Base-by-base conservation (phyloP, 768 basidiomycete genomes). In the Panaeolus papilionaceus region DNA sequence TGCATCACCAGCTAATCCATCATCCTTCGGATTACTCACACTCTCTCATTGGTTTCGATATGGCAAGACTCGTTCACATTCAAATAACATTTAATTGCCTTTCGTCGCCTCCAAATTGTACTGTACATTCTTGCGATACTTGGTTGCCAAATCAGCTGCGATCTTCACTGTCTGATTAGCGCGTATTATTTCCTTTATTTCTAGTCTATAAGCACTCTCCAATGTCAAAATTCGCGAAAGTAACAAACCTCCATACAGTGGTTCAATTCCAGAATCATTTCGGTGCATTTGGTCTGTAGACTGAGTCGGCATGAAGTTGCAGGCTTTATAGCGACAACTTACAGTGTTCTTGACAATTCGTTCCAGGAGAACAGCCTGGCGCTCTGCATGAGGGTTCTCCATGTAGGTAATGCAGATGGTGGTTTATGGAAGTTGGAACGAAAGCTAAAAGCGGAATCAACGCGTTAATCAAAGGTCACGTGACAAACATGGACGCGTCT, bases 301-400 rank as follows among this genome's bases (percentile, higher is more conserved):
- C 11, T 61, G 44, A 63, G 33, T 33, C 38, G 67, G 49, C 37
- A 61, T 40, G 26, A 23, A 16, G 33, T 20, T 14, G 61, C 58
- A 68, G 67, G 37, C 33, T 37, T 62, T 11, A 4, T n/a, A 38
- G 64, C 38, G 45, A 47, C 45, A 9, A 82, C 90, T 70, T 69
- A 95, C 95, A 6, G 92, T 88, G 71, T 94, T 97, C 80, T 96
- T 96, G 28, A 95, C 81, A 72, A 98, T 96, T 33, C 96, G 87
- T 71, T 97, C 94, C 3, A 98, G 85, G 20, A 97, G 86, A 58
- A 96, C 90, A 38, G 93, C 94, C 76, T 98, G 96, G 49, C 93
- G 86, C 78, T 96, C 95, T 63, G 94, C 93, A 72, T 98, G 95
- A 23, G 96, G 96, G 77, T 97, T 97, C 79, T 98, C 95, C 96